Evolutionary conservation across 768 basidiomycete species (phyloP).

Genomic region (Gymnopilus junonius): DNA sequence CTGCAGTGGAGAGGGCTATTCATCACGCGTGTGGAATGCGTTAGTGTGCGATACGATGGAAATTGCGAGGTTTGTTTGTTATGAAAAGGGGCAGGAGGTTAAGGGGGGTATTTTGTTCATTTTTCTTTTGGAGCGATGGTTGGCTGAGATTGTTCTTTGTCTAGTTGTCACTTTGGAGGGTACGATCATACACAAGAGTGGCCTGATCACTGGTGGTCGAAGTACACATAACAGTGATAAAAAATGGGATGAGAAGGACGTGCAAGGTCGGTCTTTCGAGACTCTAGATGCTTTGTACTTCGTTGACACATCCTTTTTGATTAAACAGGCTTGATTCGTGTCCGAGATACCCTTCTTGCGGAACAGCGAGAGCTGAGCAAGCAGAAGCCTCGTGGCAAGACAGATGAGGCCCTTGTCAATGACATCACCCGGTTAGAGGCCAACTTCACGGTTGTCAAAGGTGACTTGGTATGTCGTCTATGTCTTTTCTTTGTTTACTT

Average conservation of each 20-base stretch:
- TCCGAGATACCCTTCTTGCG: slow-evolving; percentile 69
- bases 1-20: slow-evolving; percentile 90
- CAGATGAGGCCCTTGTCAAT: slow-evolving; percentile 77
- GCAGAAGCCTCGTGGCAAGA: slow-evolving; percentile 81
- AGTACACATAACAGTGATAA: slow-evolving; percentile 76
- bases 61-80: slow-evolving; percentile 89
- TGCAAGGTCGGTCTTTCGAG: slow-evolving; percentile 64
- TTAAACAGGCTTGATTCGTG: slow-evolving; percentile 51
- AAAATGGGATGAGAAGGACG: slow-evolving; percentile 95
- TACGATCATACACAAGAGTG: slow-evolving; percentile 96
- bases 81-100: slow-evolving; percentile 94
- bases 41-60: slow-evolving; percentile 97
- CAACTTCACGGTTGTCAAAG: slow-evolving; percentile 68
- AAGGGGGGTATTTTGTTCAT: slow-evolving; percentile 71
- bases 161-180: slow-evolving; percentile 95
- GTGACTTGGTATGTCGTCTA: slow-evolving; percentile 71
- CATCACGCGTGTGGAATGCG: slow-evolving; percentile 94
- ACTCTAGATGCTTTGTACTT: not conserved
- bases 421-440: slow-evolving; percentile 84
- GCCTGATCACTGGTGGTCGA: slow-evolving; percentile 93
- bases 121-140: not conserved
- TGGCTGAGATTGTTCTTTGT: slow-evolving; percentile 50
- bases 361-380: slow-evolving; percentile 86
- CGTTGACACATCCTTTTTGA: not conserved
- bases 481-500: not conserved